Base-by-base conservation (phyloP, 2,329 filamentous ascomycete species). In the Fusarium piperis region DNA sequence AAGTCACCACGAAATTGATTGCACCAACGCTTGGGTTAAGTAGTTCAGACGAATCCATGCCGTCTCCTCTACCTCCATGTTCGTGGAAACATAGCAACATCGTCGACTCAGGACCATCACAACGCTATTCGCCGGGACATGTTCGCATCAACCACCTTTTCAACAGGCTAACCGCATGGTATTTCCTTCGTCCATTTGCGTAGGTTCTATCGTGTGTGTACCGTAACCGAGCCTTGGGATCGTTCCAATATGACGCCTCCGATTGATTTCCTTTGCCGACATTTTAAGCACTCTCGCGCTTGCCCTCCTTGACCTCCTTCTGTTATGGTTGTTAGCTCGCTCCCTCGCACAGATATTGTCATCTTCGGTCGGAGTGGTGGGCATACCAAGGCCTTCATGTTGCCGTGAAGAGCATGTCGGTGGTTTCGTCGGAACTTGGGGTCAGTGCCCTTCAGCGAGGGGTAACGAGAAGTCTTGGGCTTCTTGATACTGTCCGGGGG, bases 371-470 rank as follows among this genome's bases (percentile, higher is more conserved):
- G 63, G 39, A 39, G 55, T 38, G 33, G 28, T 55, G 35, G 51
- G 70, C 93, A 82, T 92, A 98, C 95, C 89, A 99, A 88, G 84
- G 96, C 96, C 89, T 94, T 97, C 90, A 94, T 94, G 84, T 95
- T 99, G 85, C 96, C 96, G 90, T 98, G 96, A 76, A 98, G 94
- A 86, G 96, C 96, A 91, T 99, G 95, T 90, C 94, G 94, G 90
- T 99, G 96, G 91, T 99, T 99, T 88, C 96, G 93, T 86, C 96
- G 93, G 91, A 99, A 99, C 92, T 99, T 99, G 84, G 96, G 95
- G 88, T 99, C 96, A 85, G 94, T 96, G 81, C 96, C 96, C 85
- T 98, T 98, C 82, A 99, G 92, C 80, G 95, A 98, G 77, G 96
- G 96, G 89, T 99, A 99, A 89, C 96, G 91, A 87, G 95, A 91